phyloP scores from a whole-genome alignment of 1,139 yeast genomes.

The Nadsonia starkeyi-henricii region DNA sequence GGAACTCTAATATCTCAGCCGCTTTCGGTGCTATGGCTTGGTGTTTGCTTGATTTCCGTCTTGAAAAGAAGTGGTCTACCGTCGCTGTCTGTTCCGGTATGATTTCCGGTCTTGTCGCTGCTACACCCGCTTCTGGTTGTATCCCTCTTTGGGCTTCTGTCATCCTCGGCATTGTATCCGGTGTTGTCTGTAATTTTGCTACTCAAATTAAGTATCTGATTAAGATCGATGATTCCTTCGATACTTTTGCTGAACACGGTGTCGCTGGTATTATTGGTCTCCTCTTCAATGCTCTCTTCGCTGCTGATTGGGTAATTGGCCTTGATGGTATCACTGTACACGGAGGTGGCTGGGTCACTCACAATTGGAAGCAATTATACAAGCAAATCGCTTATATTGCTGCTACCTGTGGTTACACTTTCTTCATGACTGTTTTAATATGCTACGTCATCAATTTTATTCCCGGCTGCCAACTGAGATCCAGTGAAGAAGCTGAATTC shows the following conservation, averaged over 20 bases:
- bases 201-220: conserved; percentile 75
- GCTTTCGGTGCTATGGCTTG: conserved; percentile 86
- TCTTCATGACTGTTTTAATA: conserved; percentile 61
- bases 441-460: conserved; percentile 62
- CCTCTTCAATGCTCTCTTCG: conserved; percentile 76
- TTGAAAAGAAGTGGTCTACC: conserved; percentile 85
- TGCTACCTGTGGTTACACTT: conserved; percentile 66
- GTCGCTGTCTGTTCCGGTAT: conserved; percentile 93
- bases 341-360: conserved; percentile 84
- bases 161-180: conserved; percentile 67
- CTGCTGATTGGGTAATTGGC: conserved; percentile 76
- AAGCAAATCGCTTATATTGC: conserved; percentile 73
- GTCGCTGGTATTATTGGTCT: conserved; percentile 88
- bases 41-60: conserved; percentile 78
- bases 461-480: conserved; percentile 74
- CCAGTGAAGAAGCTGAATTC: conserved; percentile 74
- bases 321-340: conserved; percentile 68
- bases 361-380: conserved; percentile 83
- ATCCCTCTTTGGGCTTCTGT: conserved; percentile 90
- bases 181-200: conserved; percentile 76
- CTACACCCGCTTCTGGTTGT: conserved; percentile 86
- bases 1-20: conserved; percentile 85
- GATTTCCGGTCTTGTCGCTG: conserved; percentile 90
- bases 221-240: conserved; percentile 82
- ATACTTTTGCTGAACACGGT: conserved; percentile 96